Conservation (phyloP, 257 asterid species). For the Plantago elongata region DNA sequence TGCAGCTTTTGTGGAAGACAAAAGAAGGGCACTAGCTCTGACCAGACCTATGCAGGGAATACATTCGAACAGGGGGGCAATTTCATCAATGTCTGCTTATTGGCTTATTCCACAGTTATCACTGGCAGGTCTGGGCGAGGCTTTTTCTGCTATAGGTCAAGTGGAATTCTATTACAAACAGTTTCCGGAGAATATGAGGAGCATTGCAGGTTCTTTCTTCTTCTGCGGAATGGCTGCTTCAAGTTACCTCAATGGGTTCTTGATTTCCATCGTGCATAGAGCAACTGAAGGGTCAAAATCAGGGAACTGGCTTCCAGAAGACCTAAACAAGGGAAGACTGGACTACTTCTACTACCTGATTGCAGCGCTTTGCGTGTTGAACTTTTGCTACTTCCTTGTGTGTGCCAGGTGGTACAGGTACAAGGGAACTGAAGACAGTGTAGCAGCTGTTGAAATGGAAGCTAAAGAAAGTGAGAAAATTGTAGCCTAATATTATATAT, state of each 20-base stretch:
- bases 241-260: slow-evolving; percentile 47
- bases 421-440: slow-evolving; percentile 46
- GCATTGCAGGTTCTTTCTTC: slow-evolving; percentile 72
- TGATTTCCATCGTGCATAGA: slow-evolving; percentile 51
- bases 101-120: slow-evolving; percentile 81
- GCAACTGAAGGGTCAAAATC: slow-evolving; percentile 42
- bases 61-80: slow-evolving; percentile 33
- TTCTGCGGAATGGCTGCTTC: slow-evolving; percentile 60
- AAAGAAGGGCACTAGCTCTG: slow-evolving; percentile 34
- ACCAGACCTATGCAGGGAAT: slow-evolving; percentile 28
- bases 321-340: slow-evolving; percentile 72
- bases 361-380: slow-evolving; percentile 44
- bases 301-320: slow-evolving; percentile 93
- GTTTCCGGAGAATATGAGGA: slow-evolving; percentile 93
- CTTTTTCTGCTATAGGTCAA: slow-evolving; percentile 66
- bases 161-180: slow-evolving; percentile 80
- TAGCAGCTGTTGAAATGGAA: slow-evolving; percentile 38
- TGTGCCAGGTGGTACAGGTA: slow-evolving; percentile 82
- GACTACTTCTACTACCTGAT: slow-evolving; percentile 63
- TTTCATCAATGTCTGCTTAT: slow-evolving; percentile 65
- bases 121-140: slow-evolving; percentile 77
- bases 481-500: background rate
- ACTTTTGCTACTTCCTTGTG: slow-evolving; percentile 46
- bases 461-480: slow-evolving; percentile 19
- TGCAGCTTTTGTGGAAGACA: slow-evolving; percentile 50